Evolutionary conservation across 345 rosid genomes (phyloP).

Genomic region (Hibiscus syriacus): DNA sequence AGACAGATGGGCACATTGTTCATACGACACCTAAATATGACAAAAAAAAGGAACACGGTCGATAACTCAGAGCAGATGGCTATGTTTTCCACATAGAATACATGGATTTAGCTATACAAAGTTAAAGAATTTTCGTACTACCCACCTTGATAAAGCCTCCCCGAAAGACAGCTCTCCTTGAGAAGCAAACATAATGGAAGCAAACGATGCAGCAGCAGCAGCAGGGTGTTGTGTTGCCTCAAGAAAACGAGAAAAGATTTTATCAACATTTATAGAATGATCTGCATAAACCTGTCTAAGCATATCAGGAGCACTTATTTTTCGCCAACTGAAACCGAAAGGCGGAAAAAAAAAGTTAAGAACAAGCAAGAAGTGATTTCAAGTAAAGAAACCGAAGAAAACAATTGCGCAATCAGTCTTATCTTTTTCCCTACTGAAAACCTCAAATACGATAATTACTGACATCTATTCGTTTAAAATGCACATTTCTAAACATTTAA

Average conservation of each 20-base stretch:
- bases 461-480: not conserved
- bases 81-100: not conserved
- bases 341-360: not conserved
- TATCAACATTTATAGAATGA: too few relatives aligned
- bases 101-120: not conserved
- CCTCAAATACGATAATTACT: not conserved
- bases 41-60: not conserved
- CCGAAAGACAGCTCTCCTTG: too few relatives aligned
- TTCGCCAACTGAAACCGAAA: conserved; percentile 35
- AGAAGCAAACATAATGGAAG: too few relatives aligned
- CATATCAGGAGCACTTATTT: conserved; percentile 67
- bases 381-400: not conserved
- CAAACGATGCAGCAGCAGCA: too few relatives aligned
- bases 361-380: not conserved
- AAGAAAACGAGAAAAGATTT: too few relatives aligned
- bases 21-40: conserved; percentile 45
- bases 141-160: conserved; percentile 56
- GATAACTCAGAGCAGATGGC: conserved; percentile 3
- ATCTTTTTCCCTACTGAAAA: too few relatives aligned
- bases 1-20: conserved; percentile 65
- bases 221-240: too few relatives aligned
- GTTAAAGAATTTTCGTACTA: not conserved
- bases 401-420: not conserved
- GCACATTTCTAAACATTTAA: not conserved
- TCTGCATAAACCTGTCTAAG: conserved; percentile 85